Base-by-base conservation (phyloP, 1,284 basidiomycete genomes). In the Apiotrichum montevideense region DNA sequence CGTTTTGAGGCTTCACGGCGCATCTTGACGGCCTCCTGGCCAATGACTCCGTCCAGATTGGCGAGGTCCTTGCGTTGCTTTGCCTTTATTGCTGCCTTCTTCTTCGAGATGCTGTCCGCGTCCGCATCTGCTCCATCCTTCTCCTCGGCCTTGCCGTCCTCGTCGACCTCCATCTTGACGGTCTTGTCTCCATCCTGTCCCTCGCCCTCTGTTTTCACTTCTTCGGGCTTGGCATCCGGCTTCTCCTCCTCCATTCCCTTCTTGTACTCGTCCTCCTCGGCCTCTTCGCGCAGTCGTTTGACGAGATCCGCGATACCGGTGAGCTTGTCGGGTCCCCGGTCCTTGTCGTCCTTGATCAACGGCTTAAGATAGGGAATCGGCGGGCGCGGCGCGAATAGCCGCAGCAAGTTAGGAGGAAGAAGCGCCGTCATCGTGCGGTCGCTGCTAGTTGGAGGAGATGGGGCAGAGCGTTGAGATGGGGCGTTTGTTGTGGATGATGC, bases 301-400 rank as follows among this genome's bases (percentile, higher is more conserved):
- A 95, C 83, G 32, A 95, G 80, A 2, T 74, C 73, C 6, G 82
- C 89, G 11, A 95, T 87, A 42, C 90, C 90, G 10, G 68, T 62
- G 40, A 95, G 84, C 70, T 84, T 78, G 76, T 92, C 88, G 54
- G 78, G 74, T 37, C 79, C 82, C 56, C 91, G 81, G 40, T 85
- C 84, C 72, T 87, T 83, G 46, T 87, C 85, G 72, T 95, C 90
- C 66, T 80, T 85, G 70, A 87, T 90, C 34, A 91, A 79, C 1
- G 93, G 91, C 35, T 90, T 86, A 42, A 85, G 72, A 73, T 91
- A 96, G 0, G 87, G 87, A 1, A 95, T 82, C 3, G 87, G 88
- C 1, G 92, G 89, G 14, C 93, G 85, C 13, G 93, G 92, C 0
- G 91, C 87, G 73, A 97, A 97, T 64, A 97, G 86, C 75, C 92